Conservation (phyloP, 306 rosid genomes). For the Prunus kanzakura region DNA sequence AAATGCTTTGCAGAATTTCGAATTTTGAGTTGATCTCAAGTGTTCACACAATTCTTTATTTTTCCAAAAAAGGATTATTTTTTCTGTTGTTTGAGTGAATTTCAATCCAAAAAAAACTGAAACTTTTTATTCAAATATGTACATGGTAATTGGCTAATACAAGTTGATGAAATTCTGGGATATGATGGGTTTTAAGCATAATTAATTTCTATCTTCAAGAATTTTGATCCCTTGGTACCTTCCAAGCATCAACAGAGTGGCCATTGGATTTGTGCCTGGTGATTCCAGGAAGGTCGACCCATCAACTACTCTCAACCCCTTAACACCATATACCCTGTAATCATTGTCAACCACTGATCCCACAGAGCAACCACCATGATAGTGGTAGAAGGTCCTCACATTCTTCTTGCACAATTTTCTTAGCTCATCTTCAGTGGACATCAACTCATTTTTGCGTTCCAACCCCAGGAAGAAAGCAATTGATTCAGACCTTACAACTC, state of each 20-base stretch:
- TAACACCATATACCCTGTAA: constrained; percentile 50
- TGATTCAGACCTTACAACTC: constrained; percentile 51
- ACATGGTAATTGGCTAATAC: no score
- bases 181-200: background rate
- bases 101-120: no score
- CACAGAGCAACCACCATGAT: constrained; percentile 63
- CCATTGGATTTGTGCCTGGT: constrained; percentile 82
- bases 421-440: constrained; percentile 31
- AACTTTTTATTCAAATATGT: no score
- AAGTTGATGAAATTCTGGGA: no score
- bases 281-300: constrained; percentile 68
- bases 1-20: no score
- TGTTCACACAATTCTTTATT: no score
- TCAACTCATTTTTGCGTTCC: constrained; percentile 23
- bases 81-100: no score
- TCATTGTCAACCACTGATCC: constrained; percentile 58
- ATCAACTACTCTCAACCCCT: constrained; percentile 54
- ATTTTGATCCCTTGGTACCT: constrained; percentile 73
- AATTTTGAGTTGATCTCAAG: no score
- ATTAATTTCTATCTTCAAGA: constrained; percentile 30
- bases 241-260: constrained; percentile 69
- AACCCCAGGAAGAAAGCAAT: constrained; percentile 47
- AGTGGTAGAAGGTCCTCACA: constrained; percentile 64
- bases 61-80: no score
- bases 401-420: constrained; percentile 47